Conservation (phyloP, 1,284 basidiomycete species). For the Puccinia polysora region DNA sequence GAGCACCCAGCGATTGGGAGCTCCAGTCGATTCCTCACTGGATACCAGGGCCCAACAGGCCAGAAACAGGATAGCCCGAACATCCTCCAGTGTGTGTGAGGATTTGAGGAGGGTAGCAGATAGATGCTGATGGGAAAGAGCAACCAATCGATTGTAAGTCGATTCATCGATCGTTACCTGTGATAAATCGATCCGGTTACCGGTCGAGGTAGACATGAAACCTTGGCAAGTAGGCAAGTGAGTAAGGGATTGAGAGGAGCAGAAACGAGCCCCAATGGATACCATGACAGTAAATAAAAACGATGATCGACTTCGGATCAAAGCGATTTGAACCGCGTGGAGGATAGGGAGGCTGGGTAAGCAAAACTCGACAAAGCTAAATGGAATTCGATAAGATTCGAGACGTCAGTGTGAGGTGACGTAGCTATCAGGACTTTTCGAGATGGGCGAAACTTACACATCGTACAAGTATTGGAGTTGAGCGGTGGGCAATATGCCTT, state of each 20-base stretch:
- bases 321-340: constrained; percentile 27
- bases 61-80: constrained; percentile 32
- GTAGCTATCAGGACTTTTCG: not conserved
- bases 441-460: constrained; percentile 8
- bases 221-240: not conserved
- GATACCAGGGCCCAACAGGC: constrained; percentile 40
- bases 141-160: constrained; percentile 28
- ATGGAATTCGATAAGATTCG: not conserved
- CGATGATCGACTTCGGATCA: constrained; percentile 28
- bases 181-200: not conserved
- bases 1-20: constrained; percentile 42
- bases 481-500: constrained; percentile 11
- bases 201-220: constrained; percentile 1
- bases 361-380: constrained; percentile 39
- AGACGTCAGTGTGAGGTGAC: not conserved
- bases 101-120: constrained; percentile 27
- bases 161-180: constrained; percentile 26
- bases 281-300: constrained; percentile 40
- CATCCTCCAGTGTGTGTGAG: constrained; percentile 28
- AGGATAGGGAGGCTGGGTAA: constrained; percentile 39
- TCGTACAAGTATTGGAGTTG: constrained; percentile 35
- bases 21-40: constrained; percentile 27
- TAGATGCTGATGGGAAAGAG: constrained; percentile 32
- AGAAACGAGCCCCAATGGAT: constrained; percentile 39
- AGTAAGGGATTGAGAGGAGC: constrained; percentile 39